Evolutionary conservation across 805 yeast species (phyloP).

Genomic region (Candida morakotiae): DNA sequence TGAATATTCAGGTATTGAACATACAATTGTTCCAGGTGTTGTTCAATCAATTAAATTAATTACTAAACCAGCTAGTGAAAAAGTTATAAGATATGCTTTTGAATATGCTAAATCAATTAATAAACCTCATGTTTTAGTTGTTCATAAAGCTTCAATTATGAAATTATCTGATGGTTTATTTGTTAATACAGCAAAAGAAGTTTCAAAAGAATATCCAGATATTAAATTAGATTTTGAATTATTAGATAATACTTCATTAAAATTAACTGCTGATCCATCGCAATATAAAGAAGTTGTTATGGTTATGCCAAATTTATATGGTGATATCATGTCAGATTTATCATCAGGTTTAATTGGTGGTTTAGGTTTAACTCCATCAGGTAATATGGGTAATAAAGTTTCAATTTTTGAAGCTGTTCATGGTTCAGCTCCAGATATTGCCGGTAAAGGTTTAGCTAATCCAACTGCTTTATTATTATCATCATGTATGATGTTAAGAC

Average conservation of each 20-base stretch:
- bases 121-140: constrained; percentile 87
- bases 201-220: constrained; percentile 90
- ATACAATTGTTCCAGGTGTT: constrained; percentile 96
- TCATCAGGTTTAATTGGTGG: constrained; percentile 98
- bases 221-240: constrained; percentile 79
- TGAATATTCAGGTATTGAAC: constrained; percentile 99
- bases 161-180: constrained; percentile 97
- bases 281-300: constrained; percentile 83
- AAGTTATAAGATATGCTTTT: constrained; percentile 94
- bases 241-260: constrained; percentile 92
- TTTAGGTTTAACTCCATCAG: constrained; percentile 97
- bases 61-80: constrained; percentile 93
- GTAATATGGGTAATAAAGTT: constrained; percentile 98
- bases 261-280: constrained; percentile 83
- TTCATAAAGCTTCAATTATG: constrained; percentile 98
- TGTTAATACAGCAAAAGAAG: constrained; percentile 84
- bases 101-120: constrained; percentile 89
- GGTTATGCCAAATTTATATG: constrained; percentile 99
- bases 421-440: constrained; percentile 99
- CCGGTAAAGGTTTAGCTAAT: constrained; percentile 98
- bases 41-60: constrained; percentile 97
- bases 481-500: constrained; percentile 98
- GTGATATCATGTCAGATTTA: constrained; percentile 97
- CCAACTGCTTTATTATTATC: constrained; percentile 96
- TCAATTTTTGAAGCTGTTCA: constrained; percentile 99